phyloP scores from a whole-genome alignment of 768 basidiomycete genomes.

The Epithele typhae region DNA sequence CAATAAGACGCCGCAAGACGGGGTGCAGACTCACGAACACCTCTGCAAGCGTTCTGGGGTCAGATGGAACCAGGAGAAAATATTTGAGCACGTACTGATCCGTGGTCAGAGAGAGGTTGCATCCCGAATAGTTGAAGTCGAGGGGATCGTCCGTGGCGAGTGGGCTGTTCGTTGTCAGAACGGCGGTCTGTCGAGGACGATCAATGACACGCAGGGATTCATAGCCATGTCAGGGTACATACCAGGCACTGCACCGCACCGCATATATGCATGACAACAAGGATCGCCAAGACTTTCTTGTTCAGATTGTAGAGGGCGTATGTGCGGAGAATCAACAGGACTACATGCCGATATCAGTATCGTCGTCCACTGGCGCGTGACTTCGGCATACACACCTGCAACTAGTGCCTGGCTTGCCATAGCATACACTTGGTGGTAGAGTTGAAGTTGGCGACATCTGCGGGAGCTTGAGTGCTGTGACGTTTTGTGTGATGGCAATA shows the following conservation, averaged over 20 bases:
- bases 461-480: too few species aligned
- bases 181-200: slow-evolving; percentile 2
- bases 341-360: too few species aligned
- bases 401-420: slow-evolving; percentile 6
- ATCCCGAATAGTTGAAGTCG: slow-evolving; percentile 1
- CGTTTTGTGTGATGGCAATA: too few species aligned
- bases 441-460: slow-evolving; percentile 7
- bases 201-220: too few species aligned
- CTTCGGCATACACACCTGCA: slow-evolving; percentile 4
- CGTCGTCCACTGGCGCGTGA: too few species aligned
- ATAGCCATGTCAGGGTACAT: neutral
- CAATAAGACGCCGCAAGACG: too few species aligned
- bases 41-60: too few species aligned
- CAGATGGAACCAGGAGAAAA: neutral
- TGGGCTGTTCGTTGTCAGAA: slow-evolving; percentile 1
- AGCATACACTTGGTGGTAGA: slow-evolving; percentile 11
- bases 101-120: slow-evolving; percentile 11
- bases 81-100: slow-evolving; percentile 4
- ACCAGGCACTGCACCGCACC: slow-evolving; percentile 6
- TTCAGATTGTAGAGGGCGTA: slow-evolving; percentile 23
- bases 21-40: too few species aligned
- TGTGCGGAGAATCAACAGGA: slow-evolving; percentile 8
- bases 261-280: slow-evolving; percentile 4
- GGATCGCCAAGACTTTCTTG: slow-evolving; percentile 12
- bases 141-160: neutral